phyloP scores from a whole-genome alignment of 345 rosid genomes.

The Corchorus capsularis region DNA sequence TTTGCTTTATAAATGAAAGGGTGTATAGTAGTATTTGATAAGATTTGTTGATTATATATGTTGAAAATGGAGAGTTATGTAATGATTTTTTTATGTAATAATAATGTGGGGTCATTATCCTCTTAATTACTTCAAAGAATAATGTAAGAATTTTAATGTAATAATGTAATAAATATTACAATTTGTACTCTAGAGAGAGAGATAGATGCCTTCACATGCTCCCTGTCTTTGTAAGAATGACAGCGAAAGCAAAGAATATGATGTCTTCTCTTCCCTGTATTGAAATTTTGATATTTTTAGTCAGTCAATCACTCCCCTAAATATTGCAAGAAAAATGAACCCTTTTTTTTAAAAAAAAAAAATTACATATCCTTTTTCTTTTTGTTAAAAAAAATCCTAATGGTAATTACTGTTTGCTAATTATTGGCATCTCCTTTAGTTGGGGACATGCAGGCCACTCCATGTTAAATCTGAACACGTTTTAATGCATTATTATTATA shows the following conservation, averaged over 20 bases:
- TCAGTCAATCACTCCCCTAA: conserved; percentile 9
- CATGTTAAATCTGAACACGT: background rate
- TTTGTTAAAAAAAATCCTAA: background rate
- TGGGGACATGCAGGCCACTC: conserved; percentile 3
- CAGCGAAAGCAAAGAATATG: conserved; percentile 8
- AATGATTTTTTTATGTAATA: no score
- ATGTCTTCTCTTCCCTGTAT: background rate
- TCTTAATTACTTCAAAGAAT: background rate
- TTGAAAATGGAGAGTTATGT: no score
- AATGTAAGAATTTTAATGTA: no score
- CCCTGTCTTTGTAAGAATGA: conserved; percentile 19
- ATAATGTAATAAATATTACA: no score
- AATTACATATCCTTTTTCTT: background rate
- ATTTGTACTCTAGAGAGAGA: background rate
- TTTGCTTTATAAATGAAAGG: background rate
- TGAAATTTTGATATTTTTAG: background rate
- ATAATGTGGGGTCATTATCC: background rate
- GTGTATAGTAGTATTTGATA: background rate
- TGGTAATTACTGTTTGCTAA: no score
- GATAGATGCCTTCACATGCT: conserved; percentile 15
- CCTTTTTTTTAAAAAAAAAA: background rate
- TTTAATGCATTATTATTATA: background rate
- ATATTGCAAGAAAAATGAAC: background rate
- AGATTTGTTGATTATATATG: no score
- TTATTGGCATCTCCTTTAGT: no score